phyloP scores from a whole-genome alignment of 2,329 filamentous ascomycete genomes.

The Aspergillus sp. region DNA sequence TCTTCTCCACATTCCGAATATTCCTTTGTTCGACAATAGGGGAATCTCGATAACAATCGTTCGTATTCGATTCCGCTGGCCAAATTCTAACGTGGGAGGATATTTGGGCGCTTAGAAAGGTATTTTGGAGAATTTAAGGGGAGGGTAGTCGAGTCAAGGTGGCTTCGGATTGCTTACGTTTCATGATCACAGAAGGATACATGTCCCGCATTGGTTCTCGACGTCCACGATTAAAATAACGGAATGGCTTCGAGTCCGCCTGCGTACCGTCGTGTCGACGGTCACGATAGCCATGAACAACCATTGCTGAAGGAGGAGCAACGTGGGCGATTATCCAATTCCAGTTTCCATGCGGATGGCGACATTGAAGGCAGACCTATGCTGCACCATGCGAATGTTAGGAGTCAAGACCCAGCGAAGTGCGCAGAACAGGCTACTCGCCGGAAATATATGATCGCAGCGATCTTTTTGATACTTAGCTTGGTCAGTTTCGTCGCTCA shows the following conservation, averaged over 20 bases:
- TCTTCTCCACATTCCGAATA: neutral
- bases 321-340: slow-evolving; percentile 28
- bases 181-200: slow-evolving; percentile 15
- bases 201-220: slow-evolving; percentile 29
- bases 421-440: slow-evolving; percentile 57
- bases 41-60: neutral
- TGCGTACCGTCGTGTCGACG: slow-evolving; percentile 41
- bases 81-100: neutral
- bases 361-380: slow-evolving; percentile 29
- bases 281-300: slow-evolving; percentile 32
- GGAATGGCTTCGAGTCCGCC: slow-evolving; percentile 38
- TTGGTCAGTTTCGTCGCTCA: slow-evolving; percentile 85
- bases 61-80: neutral
- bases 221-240: slow-evolving; percentile 35
- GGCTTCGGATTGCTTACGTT: slow-evolving; percentile 23
- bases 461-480: slow-evolving; percentile 72
- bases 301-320: slow-evolving; percentile 47
- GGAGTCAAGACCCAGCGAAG: slow-evolving; percentile 65
- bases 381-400: slow-evolving; percentile 52
- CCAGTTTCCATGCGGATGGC: slow-evolving; percentile 17
- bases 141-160: slow-evolving; percentile 16
- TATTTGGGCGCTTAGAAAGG: neutral
- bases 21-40: neutral
- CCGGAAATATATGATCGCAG: slow-evolving; percentile 80
- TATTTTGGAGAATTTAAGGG: neutral